These are phyloP conservation scores for Monilinia vaccinii-corymbosi DNA, from an alignment of 2,329 filamentous ascomycete genomes.

Conservation along the genomic window DNA sequence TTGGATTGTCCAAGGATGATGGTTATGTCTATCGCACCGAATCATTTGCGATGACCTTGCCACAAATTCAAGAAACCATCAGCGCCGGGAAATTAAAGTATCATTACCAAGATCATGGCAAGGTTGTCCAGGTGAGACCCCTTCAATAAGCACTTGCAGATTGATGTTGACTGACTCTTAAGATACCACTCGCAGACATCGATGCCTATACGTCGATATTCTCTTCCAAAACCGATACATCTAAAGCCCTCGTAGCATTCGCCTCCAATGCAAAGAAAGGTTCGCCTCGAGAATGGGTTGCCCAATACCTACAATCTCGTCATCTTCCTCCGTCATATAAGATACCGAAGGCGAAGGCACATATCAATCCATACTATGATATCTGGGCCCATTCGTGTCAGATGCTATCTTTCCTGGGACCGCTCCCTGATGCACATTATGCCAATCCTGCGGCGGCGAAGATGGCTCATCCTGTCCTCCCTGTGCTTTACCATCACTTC, in stretches of 20 bases:
- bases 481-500: conserved; percentile 71
- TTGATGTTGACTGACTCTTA: conserved; percentile 14
- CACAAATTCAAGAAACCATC: conserved; percentile 16
- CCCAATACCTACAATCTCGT: conserved; percentile 44
- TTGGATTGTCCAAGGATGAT: conserved; percentile 17
- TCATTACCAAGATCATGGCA: conserved; percentile 20
- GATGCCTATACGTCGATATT: conserved; percentile 61
- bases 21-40: conserved; percentile 23
- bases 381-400: conserved; percentile 59
- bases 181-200: conserved; percentile 40
- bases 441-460: conserved; percentile 37
- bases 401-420: conserved; percentile 50
- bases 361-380: conserved; percentile 56
- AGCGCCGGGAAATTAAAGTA: conserved; percentile 16
- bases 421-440: conserved; percentile 43
- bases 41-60: conserved; percentile 22
- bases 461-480: conserved; percentile 58
- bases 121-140: conserved; percentile 15
- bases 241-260: conserved; percentile 54
- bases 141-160: not conserved
- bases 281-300: conserved; percentile 49
- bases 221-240: conserved; percentile 47
- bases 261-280: conserved; percentile 55
- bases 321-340: conserved; percentile 40
- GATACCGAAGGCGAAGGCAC: conserved; percentile 39